Percentiles rank a stretch among this genome's conserved stretches.
Conservation (phyloP, 2,329 filamentous ascomycete genomes). For the Polychaeton citri region DNA sequence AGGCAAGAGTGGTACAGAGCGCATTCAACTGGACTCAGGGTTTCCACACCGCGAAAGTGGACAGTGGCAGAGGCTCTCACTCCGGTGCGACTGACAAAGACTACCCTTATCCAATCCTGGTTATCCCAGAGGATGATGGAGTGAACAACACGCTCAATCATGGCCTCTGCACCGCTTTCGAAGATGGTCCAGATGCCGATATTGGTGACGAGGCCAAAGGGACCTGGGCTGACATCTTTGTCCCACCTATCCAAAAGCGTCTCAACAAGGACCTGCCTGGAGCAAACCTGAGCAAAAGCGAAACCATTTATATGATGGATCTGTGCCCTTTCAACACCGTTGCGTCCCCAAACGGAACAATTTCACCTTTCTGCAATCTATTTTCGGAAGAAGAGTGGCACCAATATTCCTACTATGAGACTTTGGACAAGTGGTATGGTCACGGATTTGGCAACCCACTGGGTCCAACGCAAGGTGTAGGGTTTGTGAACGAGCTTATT, state of each 20-base stretch:
- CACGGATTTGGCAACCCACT: constrained; percentile 65
- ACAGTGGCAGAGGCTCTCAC: constrained; percentile 28
- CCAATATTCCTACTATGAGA: constrained; percentile 68
- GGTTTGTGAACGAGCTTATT: constrained; percentile 77
- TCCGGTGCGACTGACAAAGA: constrained; percentile 22
- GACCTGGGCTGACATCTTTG: constrained; percentile 50
- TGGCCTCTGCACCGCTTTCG: constrained; percentile 57
- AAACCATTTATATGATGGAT: constrained; percentile 70
- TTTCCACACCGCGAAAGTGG: constrained; percentile 43
- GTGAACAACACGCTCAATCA: constrained; percentile 77
- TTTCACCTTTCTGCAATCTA: constrained; percentile 62
- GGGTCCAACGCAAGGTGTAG: constrained; percentile 73
- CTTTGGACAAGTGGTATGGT: constrained; percentile 73
- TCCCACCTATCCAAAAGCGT: constrained; percentile 52
- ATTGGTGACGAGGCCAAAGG: constrained; percentile 39
- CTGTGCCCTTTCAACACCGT: constrained; percentile 77
- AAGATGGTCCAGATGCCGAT: constrained; percentile 40
- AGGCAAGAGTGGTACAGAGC: constrained; percentile 59
- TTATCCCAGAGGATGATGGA: constrained; percentile 52
- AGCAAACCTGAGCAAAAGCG: constrained; percentile 47
- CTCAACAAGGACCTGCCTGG: constrained; percentile 57
- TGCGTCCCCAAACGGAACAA: constrained; percentile 39
- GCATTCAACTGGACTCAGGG: constrained; percentile 64
- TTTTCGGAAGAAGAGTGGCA: constrained; percentile 71
- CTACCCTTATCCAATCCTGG: constrained; percentile 44